Conservation (phyloP, 2,329 filamentous ascomycete genomes). For the Cephalotrichum gorgonifer region DNA sequence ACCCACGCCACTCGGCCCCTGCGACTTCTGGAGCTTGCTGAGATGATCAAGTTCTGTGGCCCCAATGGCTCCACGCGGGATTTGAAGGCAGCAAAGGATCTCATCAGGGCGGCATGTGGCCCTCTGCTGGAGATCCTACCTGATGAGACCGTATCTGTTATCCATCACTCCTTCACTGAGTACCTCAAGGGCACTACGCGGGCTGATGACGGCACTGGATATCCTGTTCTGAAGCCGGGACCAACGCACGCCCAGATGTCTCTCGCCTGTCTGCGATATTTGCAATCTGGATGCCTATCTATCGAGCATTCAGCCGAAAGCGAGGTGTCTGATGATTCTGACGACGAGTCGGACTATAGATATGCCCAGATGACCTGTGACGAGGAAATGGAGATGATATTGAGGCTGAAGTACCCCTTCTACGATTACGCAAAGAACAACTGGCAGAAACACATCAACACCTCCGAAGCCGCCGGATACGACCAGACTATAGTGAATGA, state of each 20-base stretch:
- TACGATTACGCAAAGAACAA: constrained; percentile 18
- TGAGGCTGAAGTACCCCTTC: constrained; percentile 15
- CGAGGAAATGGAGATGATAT: not conserved
- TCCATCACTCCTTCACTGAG: constrained; percentile 39
- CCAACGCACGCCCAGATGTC: constrained; percentile 13
- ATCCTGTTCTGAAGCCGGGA: constrained; percentile 10
- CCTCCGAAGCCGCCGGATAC: constrained; percentile 10
- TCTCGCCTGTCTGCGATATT: constrained; percentile 11
- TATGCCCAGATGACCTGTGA: too few relatives aligned
- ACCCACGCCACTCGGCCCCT: constrained; percentile 29
- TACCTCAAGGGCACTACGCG: constrained; percentile 19
- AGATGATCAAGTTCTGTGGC: constrained; percentile 15
- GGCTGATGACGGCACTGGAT: constrained; percentile 3
- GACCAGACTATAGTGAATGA: constrained; percentile 7
- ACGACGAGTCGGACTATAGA: too few relatives aligned
- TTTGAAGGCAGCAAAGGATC: constrained; percentile 20
- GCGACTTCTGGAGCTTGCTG: constrained; percentile 29
- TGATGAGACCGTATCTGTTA: constrained; percentile 31
- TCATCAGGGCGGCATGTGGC: constrained; percentile 29
- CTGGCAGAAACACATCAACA: constrained; percentile 17
- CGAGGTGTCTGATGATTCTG: not conserved
- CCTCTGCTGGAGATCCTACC: constrained; percentile 32
- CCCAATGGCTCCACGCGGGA: constrained; percentile 4
- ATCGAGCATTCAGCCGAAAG: too few relatives aligned
- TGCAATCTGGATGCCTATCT: constrained; percentile 12